Conservation (phyloP, 768 basidiomycete species). For the Amanita jacksonii region DNA sequence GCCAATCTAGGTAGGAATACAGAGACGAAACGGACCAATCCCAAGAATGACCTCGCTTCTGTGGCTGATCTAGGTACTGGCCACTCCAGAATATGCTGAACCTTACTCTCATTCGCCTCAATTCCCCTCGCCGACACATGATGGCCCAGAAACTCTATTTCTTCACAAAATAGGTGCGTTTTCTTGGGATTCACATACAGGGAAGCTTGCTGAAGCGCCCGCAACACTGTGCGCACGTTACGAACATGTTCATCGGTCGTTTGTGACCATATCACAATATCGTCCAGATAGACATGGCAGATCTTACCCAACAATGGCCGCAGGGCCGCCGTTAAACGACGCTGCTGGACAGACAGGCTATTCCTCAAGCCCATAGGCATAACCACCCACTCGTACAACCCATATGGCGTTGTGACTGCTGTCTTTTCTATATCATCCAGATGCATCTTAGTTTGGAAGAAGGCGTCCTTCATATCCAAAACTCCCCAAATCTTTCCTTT, state of each 20-base stretch:
- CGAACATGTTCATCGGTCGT: slow-evolving; percentile 24
- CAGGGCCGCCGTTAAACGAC: slow-evolving; percentile 20
- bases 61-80: no score
- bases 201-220: no score
- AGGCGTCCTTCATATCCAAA: slow-evolving; percentile 21
- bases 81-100: no score
- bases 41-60: slow-evolving; percentile 11
- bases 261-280: slow-evolving; percentile 33
- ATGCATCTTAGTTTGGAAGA: no score
- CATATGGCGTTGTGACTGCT: slow-evolving; percentile 22
- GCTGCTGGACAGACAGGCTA: slow-evolving; percentile 25
- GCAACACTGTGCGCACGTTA: slow-evolving; percentile 23
- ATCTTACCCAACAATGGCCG: no score
- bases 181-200: no score
- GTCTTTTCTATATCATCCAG: slow-evolving; percentile 19
- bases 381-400: no score
- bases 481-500: slow-evolving; percentile 12
- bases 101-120: no score
- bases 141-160: slow-evolving; percentile 26
- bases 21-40: slow-evolving; percentile 13
- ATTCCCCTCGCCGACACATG: slow-evolving; percentile 25
- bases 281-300: slow-evolving; percentile 11
- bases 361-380: no score
- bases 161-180: no score
- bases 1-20: no score